These are phyloP conservation scores for Balakata baccata DNA, from an alignment of 345 rosid genomes.

Conservation along the genomic window DNA sequence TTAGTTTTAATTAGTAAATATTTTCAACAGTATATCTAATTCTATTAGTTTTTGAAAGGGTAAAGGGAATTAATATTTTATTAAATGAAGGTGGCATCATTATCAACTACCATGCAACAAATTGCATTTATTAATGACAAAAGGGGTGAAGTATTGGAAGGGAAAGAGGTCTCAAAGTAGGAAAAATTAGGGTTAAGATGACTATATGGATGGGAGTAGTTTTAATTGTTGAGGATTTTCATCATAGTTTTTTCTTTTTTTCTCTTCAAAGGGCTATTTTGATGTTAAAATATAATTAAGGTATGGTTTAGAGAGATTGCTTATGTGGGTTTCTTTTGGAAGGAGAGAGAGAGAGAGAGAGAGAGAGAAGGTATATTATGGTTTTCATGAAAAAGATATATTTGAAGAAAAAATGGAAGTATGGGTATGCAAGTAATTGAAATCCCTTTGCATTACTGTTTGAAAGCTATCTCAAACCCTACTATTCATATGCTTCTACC, in stretches of 20 bases:
- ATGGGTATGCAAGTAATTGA: constrained; percentile 34
- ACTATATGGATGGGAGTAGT: constrained; percentile 4
- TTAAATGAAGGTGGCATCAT: constrained; percentile 24
- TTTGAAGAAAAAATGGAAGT: constrained; percentile 27
- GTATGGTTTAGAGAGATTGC: constrained; percentile 26
- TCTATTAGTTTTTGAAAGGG: background rate
- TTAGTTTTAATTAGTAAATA: too few species aligned
- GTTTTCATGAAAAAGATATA: constrained; percentile 31
- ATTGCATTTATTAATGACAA: constrained; percentile 15
- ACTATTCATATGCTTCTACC: constrained; percentile 19
- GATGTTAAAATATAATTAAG: background rate
- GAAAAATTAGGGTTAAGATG: background rate
- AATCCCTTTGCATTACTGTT: constrained; percentile 31
- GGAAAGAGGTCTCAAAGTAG: background rate
- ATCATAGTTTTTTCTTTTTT: background rate
- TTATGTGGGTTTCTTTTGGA: background rate
- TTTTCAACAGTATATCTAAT: background rate
- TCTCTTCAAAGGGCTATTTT: too few species aligned
- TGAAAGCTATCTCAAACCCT: constrained; percentile 42
- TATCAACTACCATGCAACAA: constrained; percentile 31
- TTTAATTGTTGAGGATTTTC: constrained; percentile 28
- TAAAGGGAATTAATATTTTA: background rate
- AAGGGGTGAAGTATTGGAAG: constrained; percentile 6
- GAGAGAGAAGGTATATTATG: constrained; percentile 5
- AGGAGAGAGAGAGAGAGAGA: too few species aligned